Evolutionary conservation across 768 basidiomycete species (phyloP), one percentile per base, ranked within the genome.

Genomic region (Gloeophyllum trabeum): DNA sequence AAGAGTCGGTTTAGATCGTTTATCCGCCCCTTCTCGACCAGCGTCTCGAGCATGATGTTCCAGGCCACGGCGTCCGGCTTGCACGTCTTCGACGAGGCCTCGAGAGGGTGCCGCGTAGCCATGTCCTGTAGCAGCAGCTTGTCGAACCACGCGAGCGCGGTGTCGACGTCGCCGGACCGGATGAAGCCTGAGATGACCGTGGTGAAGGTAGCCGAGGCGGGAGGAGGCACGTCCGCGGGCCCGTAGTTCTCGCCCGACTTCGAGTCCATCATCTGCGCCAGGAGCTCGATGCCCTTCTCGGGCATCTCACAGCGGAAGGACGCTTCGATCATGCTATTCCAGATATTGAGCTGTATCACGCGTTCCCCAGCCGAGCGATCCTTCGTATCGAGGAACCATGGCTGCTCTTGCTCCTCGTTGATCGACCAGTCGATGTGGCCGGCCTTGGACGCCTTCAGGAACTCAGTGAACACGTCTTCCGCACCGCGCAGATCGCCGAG

Each of bases 271-370:
- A 91, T 89, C 47, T 69, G 60, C 43, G 83, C 77, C 32, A 92
- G 61, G 2, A 91, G 57, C 19, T 58, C 73, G 6, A 90, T 52
- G 6, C 79, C 89, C 35, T 70, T 72, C 18, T 74, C 75, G 0
- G 81, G 69, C 40, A 76, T 60, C 1, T 77, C 77, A 28, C 65
- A 70, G 28, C 64, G 68, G 65, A 92, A 81, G 57, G 85, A 81
- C 0, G 78, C 70, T 38, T 76, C 68, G 25, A 92, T 76, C 80
- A 89, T 87, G 51, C 71, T 65, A 49, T 86, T 84, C 76, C 76
- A 90, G 2, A 80, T 62, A 28, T 64, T 54, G 35, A 81, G 60
- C 40, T 71, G 67, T 18, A 61, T 59, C 23, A 46, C 21, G 39
- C 50, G n/a, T 24, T 48, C 37, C 7, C 10, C 10, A 10, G 10